These are phyloP conservation scores for Chrysoporthe puriensis DNA, from an alignment of 2,329 filamentous ascomycete species.

Conservation along the genomic window DNA sequence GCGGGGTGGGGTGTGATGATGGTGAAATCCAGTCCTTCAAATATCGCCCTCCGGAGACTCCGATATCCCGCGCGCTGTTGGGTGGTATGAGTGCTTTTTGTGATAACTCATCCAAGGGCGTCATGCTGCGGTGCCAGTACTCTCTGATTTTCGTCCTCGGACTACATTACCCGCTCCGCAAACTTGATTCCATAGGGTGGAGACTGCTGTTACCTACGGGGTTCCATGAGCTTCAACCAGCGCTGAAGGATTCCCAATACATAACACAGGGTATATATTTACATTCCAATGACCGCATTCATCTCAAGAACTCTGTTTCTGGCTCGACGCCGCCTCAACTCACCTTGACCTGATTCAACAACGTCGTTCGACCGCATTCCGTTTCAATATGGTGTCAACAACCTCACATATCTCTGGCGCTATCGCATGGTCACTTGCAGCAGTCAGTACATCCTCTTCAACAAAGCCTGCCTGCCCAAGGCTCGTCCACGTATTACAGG, in stretches of 20 bases:
- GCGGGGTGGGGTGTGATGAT: background rate
- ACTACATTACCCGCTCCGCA: background rate
- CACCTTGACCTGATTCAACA: background rate
- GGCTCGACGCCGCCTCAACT: background rate
- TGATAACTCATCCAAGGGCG: background rate
- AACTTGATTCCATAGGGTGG: background rate
- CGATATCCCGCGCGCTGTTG: background rate
- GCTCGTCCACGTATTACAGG: background rate
- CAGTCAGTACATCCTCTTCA: constrained; percentile 3
- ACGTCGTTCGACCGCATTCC: background rate
- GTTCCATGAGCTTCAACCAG: background rate
- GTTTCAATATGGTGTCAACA: constrained; percentile 9
- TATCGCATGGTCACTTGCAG: constrained; percentile 15
- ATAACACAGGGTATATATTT: background rate
- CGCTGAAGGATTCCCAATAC: background rate
- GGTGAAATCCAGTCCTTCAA: background rate
- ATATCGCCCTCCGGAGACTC: background rate
- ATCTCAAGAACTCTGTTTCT: background rate
- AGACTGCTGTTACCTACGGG: background rate
- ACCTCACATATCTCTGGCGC: background rate
- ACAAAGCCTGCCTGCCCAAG: background rate
- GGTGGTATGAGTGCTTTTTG: background rate
- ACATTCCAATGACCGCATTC: background rate
- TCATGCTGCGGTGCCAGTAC: background rate
- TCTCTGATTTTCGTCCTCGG: background rate